phyloP scores from a whole-genome alignment of 805 yeast species.

The Candida ulmi region DNA sequence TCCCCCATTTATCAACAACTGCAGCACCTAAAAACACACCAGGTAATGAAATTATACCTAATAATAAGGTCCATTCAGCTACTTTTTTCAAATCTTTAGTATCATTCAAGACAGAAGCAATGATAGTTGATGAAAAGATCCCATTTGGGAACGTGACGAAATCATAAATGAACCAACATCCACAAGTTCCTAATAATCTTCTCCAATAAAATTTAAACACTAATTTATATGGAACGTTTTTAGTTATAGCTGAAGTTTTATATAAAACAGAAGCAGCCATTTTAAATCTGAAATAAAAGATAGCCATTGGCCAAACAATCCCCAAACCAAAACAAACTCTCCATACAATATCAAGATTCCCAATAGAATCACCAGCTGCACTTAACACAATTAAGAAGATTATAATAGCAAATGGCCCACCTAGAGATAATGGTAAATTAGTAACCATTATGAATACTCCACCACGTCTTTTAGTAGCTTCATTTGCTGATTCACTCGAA shows the following conservation, averaged over 20 bases:
- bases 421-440: constrained; percentile 66
- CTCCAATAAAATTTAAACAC: constrained; percentile 65
- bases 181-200: constrained; percentile 63
- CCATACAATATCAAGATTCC: constrained; percentile 52
- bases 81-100: constrained; percentile 41
- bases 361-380: constrained; percentile 50
- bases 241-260: constrained; percentile 58
- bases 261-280: constrained; percentile 64
- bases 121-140: constrained; percentile 58
- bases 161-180: constrained; percentile 77
- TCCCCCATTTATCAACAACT: constrained; percentile 58
- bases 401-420: constrained; percentile 72
- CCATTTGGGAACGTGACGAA: constrained; percentile 80
- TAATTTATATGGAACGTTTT: constrained; percentile 50
- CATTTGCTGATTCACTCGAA: constrained; percentile 72
- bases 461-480: constrained; percentile 58
- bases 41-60: constrained; percentile 63
- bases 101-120: constrained; percentile 41
- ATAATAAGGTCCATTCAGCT: constrained; percentile 70
- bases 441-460: constrained; percentile 61
- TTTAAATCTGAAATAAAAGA: constrained; percentile 65
- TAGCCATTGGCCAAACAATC: constrained; percentile 61
- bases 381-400: constrained; percentile 63
- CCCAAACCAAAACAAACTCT: constrained; percentile 65
- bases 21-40: constrained; percentile 69